Conservation (phyloP, 176 grass and related monocot genomes). For the Saccharum spontaneum region DNA sequence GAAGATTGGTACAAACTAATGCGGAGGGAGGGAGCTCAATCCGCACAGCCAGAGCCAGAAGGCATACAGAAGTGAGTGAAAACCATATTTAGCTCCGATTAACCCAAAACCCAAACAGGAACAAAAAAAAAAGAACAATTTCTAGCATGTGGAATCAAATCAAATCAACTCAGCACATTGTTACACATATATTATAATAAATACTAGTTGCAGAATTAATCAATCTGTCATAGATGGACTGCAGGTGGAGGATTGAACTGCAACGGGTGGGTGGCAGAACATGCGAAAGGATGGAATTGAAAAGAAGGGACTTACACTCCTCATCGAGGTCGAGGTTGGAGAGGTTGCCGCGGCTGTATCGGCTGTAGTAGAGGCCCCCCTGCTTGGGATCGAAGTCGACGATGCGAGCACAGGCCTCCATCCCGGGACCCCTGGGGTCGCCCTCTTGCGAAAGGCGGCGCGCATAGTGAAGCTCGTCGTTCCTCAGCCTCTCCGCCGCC, state of each 20-base stretch:
- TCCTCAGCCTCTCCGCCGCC: background rate
- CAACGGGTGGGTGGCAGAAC: too few relatives aligned
- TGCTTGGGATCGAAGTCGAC: background rate
- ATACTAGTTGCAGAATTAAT: background rate
- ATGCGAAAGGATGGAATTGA: too few relatives aligned
- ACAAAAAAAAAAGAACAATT: background rate
- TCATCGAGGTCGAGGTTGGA: background rate
- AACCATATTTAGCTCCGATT: too few relatives aligned
- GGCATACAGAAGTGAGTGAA: background rate
- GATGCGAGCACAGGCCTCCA: background rate
- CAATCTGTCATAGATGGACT: background rate
- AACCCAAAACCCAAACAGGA: background rate
- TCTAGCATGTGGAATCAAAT: too few relatives aligned
- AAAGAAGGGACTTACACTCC: background rate
- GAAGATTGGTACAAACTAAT: background rate
- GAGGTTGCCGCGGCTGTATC: background rate
- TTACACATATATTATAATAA: background rate
- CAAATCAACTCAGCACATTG: background rate
- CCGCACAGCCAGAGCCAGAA: too few relatives aligned
- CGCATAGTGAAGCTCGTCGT: background rate
- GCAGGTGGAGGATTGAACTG: background rate
- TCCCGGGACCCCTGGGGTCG: fast-evolving
- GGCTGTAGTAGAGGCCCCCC: background rate
- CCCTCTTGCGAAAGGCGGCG: background rate
- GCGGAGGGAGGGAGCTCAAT: too few relatives aligned